Conservation (phyloP, 345 rosid species). For the Populus nigra region DNA sequence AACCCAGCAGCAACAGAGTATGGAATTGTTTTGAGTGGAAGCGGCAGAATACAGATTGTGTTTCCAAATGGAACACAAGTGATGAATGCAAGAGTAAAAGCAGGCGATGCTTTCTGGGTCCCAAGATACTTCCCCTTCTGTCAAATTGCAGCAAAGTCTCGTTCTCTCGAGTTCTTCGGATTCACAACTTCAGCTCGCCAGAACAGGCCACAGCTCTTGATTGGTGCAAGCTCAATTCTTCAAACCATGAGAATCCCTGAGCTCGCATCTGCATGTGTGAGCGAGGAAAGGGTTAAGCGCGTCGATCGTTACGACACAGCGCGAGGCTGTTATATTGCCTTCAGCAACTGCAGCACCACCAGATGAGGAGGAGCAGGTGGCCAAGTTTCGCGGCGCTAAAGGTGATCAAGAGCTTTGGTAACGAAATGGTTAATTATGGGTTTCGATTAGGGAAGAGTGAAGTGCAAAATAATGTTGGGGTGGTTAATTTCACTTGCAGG, state of each 20-base stretch:
- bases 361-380: slow-evolving; percentile 9
- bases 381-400: not conserved
- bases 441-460: slow-evolving; percentile 13
- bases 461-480: not conserved
- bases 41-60: slow-evolving; percentile 66
- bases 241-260: slow-evolving; percentile 40
- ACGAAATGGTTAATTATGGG: slow-evolving; percentile 29
- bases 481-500: not conserved
- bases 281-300: slow-evolving; percentile 34
- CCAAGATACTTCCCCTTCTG: slow-evolving; percentile 87
- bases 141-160: slow-evolving; percentile 62
- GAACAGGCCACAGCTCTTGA: slow-evolving; percentile 84
- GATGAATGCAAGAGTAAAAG: slow-evolving; percentile 45
- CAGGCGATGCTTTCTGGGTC: slow-evolving; percentile 74
- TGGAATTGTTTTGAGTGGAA: slow-evolving; percentile 66
- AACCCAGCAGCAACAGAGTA: slow-evolving; percentile 84
- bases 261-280: slow-evolving; percentile 53
- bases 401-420: slow-evolving; percentile 24
- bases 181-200: slow-evolving; percentile 75
- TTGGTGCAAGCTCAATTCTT: slow-evolving; percentile 59
- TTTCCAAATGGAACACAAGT: slow-evolving; percentile 77
- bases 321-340: slow-evolving; percentile 67
- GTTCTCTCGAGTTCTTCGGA: slow-evolving; percentile 70
- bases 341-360: slow-evolving; percentile 51
- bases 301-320: slow-evolving; percentile 40